Percentiles rank a stretch among this genome's conserved stretches.
Evolutionary conservation across 176 grass and related monocot species (phyloP).

Genomic region (Triticum monococcum): DNA sequence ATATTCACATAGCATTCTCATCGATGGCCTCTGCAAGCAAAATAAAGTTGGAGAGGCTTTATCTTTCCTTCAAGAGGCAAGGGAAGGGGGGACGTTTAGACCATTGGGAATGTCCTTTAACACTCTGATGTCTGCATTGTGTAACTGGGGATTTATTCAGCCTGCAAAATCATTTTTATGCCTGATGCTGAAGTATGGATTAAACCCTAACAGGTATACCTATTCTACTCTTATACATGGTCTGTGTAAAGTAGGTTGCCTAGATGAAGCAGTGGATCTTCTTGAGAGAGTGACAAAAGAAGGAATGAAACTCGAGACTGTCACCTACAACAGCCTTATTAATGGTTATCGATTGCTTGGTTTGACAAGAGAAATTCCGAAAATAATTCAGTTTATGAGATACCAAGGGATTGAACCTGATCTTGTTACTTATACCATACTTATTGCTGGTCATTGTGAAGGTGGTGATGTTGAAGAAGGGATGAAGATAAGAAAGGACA

Average conservation of each 20-base stretch:
- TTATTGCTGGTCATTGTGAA: slow-evolving; percentile 71
- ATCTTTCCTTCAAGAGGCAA: slow-evolving; percentile 64
- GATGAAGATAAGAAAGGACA: slow-evolving; percentile 70
- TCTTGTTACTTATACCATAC: slow-evolving; percentile 85
- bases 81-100: slow-evolving; percentile 52
- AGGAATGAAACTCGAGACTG: slow-evolving; percentile 54
- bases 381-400: slow-evolving; percentile 69
- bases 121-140: slow-evolving; percentile 66
- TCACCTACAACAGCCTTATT: slow-evolving; percentile 85
- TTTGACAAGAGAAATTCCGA: slow-evolving; percentile 54
- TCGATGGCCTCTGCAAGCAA: slow-evolving; percentile 85
- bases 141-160: slow-evolving; percentile 52
- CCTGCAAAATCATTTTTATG: slow-evolving; percentile 69
- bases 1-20: slow-evolving; percentile 62
- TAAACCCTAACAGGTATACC: slow-evolving; percentile 54
- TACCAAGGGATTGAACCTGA: slow-evolving; percentile 67
- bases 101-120: slow-evolving; percentile 69
- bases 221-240: slow-evolving; percentile 83
- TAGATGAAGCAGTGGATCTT: slow-evolving; percentile 67
- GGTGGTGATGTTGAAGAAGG: slow-evolving; percentile 77
- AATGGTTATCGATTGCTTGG: slow-evolving; percentile 71
- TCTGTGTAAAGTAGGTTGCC: slow-evolving; percentile 52
- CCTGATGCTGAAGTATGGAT: slow-evolving; percentile 85
- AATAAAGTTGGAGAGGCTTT: slow-evolving; percentile 67
- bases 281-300: slow-evolving; percentile 44